Evolutionary conservation across 441 rosid species (phyloP).

Genomic region (Erodium chrysanthum): DNA sequence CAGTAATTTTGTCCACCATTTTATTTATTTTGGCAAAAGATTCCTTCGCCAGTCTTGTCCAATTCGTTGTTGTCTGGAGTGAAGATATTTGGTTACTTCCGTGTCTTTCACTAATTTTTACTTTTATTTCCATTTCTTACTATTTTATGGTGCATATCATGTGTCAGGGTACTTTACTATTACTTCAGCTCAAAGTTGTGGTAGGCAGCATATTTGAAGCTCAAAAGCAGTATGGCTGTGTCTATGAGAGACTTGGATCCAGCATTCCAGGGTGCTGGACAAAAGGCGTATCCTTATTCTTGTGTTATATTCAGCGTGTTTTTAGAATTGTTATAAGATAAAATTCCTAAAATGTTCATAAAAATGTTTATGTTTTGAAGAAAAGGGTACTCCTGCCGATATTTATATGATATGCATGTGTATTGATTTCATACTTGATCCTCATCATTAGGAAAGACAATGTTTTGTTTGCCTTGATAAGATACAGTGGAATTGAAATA

Average conservation of each 20-base stretch:
- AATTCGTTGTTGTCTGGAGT: not conserved
- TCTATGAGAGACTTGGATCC: conserved; percentile 76
- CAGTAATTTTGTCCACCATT: not conserved
- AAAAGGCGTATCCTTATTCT: conserved; percentile 71
- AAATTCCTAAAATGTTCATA: conserved; percentile 25
- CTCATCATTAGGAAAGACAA: not conserved
- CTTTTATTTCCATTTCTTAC: conserved; percentile 2
- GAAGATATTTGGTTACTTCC: conserved; percentile 8
- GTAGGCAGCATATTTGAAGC: conserved; percentile 22
- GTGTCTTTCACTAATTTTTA: conserved; percentile 1
- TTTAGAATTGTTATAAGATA: conserved; percentile 6
- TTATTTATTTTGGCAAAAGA: not conserved
- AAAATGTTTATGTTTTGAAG: not conserved
- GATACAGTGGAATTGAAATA: conserved; percentile 82
- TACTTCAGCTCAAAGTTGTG: conserved; percentile 15
- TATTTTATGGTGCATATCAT: conserved; percentile 10
- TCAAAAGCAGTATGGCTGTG: conserved; percentile 45
- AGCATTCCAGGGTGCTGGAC: conserved; percentile 94
- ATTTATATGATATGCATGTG: not conserved
- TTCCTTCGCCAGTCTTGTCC: conserved; percentile 1
- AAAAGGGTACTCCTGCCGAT: not conserved
- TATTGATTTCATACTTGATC: not conserved
- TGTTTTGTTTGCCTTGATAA: conserved; percentile 41
- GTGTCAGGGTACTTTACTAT: conserved; percentile 33
- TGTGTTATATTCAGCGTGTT: conserved; percentile 6